A percentile compares a stretch with the other conserved stretches of the same genome.
Evolutionary conservation across 768 basidiomycete genomes (phyloP).

Genomic region (Dioszegia aurantiaca): DNA sequence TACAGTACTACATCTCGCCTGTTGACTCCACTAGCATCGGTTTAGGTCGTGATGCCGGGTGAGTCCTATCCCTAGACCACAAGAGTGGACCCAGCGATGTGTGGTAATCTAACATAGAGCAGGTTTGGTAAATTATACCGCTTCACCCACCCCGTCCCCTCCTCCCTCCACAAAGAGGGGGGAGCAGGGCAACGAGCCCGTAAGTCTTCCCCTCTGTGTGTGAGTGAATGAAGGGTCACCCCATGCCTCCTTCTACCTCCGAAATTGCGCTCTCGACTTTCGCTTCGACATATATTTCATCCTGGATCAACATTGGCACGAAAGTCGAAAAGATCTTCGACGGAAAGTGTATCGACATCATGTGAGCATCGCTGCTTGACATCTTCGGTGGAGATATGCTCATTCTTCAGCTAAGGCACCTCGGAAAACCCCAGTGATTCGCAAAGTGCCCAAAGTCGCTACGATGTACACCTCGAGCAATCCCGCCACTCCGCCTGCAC

Average conservation of each 20-base stretch:
- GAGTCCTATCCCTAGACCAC: background rate
- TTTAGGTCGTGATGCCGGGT: background rate
- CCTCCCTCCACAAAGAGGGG: conserved; percentile 13
- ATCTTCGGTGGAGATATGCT: background rate
- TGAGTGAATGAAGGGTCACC: conserved; percentile 31
- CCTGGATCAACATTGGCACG: background rate
- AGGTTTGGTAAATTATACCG: conserved; percentile 11
- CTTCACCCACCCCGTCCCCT: conserved; percentile 12
- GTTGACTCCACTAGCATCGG: background rate
- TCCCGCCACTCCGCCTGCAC: background rate
- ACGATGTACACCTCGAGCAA: background rate
- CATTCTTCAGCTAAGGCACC: background rate
- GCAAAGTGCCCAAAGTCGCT: background rate
- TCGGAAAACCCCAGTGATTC: background rate
- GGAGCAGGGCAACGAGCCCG: conserved; percentile 26
- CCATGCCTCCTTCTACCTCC: conserved; percentile 23
- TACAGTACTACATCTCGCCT: background rate
- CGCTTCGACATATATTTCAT: background rate
- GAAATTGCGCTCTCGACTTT: background rate
- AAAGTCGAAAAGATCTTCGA: background rate
- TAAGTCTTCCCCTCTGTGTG: conserved; percentile 22
- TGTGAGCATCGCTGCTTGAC: background rate
- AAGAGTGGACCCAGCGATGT: too few relatives aligned
- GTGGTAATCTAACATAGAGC: background rate
- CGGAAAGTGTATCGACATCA: background rate